Evolutionary conservation across 75 land plant species (phyloP).

Genomic region (Isoetes taiwanensis): DNA sequence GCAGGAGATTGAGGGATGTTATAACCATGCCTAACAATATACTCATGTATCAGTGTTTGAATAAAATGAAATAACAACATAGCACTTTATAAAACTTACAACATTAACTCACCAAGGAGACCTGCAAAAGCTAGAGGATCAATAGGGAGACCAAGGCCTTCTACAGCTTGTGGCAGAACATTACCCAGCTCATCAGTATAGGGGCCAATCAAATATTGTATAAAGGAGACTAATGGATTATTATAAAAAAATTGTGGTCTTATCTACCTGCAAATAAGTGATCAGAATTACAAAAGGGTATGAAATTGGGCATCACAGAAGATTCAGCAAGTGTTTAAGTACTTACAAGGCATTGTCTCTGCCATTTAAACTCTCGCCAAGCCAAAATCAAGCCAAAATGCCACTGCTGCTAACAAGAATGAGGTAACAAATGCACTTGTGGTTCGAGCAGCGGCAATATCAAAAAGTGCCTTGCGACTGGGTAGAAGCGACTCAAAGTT

Average conservation of each 20-base stretch:
- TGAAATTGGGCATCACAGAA: neutral
- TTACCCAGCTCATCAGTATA: constrained; percentile 94
- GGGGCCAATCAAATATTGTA: constrained; percentile 81
- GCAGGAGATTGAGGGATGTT: constrained; percentile 82
- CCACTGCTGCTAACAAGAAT: constrained; percentile 49
- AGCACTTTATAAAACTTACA: too few species aligned
- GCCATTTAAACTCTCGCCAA: constrained; percentile 86
- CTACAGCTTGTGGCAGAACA: constrained; percentile 88
- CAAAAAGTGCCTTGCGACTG: constrained; percentile 84
- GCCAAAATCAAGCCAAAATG: constrained; percentile 72
- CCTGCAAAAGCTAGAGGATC: constrained; percentile 99
- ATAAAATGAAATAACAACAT: too few species aligned
- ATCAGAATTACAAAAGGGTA: neutral
- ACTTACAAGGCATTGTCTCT: constrained; percentile 97
- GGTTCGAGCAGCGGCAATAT: constrained; percentile 88
- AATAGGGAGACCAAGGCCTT: constrained; percentile 89
- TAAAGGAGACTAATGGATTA: constrained; percentile 84
- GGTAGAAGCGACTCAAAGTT: constrained; percentile 93
- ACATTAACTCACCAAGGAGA: constrained; percentile 78
- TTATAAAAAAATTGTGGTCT: constrained; percentile 89
- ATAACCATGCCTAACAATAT: constrained; percentile 98
- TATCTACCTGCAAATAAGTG: constrained; percentile 52
- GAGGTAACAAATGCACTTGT: constrained; percentile 87
- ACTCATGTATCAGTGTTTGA: too few species aligned
- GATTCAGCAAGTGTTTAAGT: neutral